Evolutionary conservation across 169 alveolate species (phyloP).

Genomic region (Miamiensis avidus): DNA sequence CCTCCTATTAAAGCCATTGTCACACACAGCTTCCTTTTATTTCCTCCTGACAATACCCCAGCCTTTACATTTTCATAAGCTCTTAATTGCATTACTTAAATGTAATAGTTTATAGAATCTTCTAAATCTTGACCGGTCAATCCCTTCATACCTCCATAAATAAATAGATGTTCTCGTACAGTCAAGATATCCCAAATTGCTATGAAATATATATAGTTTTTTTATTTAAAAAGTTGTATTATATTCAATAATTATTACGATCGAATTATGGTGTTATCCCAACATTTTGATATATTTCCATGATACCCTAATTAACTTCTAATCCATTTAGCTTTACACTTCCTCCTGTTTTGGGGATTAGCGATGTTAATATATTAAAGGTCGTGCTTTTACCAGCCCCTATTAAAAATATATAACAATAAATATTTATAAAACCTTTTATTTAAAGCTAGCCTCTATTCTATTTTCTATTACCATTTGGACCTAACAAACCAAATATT

Average conservation of each 20-base stretch:
- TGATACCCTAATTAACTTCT: slow-evolving; percentile 24
- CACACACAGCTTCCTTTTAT: slow-evolving; percentile 71
- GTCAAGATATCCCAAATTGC: slow-evolving; percentile 62
- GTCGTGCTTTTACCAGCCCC: slow-evolving; percentile 74
- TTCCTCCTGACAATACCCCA: slow-evolving; percentile 64
- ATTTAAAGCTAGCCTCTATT: no score
- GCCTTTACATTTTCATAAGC: slow-evolving; percentile 22
- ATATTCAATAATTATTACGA: slow-evolving; percentile 9
- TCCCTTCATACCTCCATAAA: slow-evolving; percentile 71
- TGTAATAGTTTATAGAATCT: slow-evolving; percentile 14
- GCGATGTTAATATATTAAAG: slow-evolving; percentile 54
- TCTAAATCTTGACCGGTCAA: slow-evolving; percentile 21
- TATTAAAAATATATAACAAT: no score
- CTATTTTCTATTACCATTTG: no score
- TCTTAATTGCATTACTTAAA: slow-evolving; percentile 46
- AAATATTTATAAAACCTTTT: no score
- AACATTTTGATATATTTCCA: slow-evolving; percentile 35
- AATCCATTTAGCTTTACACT: slow-evolving; percentile 31
- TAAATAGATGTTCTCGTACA: slow-evolving; percentile 64
- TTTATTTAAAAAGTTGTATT: no score
- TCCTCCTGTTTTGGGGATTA: slow-evolving; percentile 39
- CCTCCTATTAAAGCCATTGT: slow-evolving; percentile 62
- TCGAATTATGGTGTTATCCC: slow-evolving; percentile 79
- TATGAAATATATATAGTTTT: no score
- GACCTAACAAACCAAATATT: slow-evolving; percentile 66